phyloP scores from a whole-genome alignment of 148 eudicot species.

The Fallopia convolvulus region DNA sequence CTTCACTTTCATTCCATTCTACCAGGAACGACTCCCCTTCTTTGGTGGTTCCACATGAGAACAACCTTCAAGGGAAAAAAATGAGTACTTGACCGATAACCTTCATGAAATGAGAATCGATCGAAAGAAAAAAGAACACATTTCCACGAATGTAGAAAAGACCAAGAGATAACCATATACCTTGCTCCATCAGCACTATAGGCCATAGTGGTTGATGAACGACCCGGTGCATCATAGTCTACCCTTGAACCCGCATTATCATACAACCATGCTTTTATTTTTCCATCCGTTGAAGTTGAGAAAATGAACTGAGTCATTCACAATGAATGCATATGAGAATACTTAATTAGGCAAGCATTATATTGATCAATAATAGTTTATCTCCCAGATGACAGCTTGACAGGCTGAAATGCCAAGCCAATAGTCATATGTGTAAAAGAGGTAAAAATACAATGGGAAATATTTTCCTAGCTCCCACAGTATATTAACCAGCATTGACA shows the following conservation, averaged over 20 bases:
- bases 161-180: conserved; percentile 17
- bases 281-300: conserved; percentile 70
- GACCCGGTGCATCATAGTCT: conserved; percentile 68
- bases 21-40: conserved; percentile 61
- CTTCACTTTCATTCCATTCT: conserved; percentile 72
- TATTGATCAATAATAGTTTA: neutral
- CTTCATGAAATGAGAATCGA: neutral
- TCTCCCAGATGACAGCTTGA: neutral
- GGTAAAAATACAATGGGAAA: neutral
- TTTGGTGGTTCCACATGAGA: conserved; percentile 72
- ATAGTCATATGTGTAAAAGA: neutral
- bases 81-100: neutral
- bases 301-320: conserved; percentile 46
- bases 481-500: neutral
- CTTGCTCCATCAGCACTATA: conserved; percentile 67
- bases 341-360: neutral
- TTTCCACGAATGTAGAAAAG: neutral
- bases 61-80: conserved; percentile 33
- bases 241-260: conserved; percentile 61
- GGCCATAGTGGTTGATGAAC: conserved; percentile 64
- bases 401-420: neutral
- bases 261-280: conserved; percentile 77
- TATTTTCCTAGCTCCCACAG: neutral
- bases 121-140: neutral
- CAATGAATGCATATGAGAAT: neutral